phyloP scores from a whole-genome alignment of 2,329 filamentous ascomycete genomes.

The Scedosporium boydii region DNA sequence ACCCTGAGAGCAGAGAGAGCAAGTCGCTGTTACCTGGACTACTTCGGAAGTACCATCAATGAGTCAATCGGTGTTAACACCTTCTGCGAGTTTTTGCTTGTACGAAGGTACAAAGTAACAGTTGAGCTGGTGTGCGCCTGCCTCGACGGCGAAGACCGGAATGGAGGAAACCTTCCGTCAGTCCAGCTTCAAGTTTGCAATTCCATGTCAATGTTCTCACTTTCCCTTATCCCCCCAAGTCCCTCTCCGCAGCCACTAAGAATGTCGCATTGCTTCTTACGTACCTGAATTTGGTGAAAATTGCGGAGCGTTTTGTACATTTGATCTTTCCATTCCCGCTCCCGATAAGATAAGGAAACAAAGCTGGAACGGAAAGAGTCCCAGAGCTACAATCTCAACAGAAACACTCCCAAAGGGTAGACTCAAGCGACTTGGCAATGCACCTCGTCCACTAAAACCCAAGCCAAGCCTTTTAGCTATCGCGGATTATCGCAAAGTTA shows the following conservation, averaged over 20 bases:
- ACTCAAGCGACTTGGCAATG: neutral
- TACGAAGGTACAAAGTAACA: too few species aligned
- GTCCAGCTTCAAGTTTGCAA: neutral
- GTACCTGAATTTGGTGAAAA: constrained; percentile 6
- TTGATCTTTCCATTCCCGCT: neutral
- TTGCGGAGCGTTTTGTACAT: neutral
- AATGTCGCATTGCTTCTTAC: neutral
- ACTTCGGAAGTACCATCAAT: too few species aligned
- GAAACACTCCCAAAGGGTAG: too few species aligned
- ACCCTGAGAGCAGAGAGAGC: too few species aligned
- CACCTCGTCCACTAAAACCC: neutral
- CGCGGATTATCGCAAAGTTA: neutral
- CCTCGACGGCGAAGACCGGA: too few species aligned
- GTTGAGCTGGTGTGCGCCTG: too few species aligned
- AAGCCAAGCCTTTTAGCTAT: neutral
- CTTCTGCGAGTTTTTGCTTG: too few species aligned
- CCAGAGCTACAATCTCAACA: too few species aligned
- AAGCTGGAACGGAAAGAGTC: too few species aligned
- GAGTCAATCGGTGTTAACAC: too few species aligned
- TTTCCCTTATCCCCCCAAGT: neutral
- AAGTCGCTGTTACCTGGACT: too few species aligned
- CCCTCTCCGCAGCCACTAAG: neutral
- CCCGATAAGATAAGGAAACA: constrained; percentile 1
- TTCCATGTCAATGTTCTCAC: neutral
- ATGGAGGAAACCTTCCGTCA: neutral